phyloP scores from a whole-genome alignment of 2,329 filamentous ascomycete genomes.

The Arthrobotrys megalospora region DNA sequence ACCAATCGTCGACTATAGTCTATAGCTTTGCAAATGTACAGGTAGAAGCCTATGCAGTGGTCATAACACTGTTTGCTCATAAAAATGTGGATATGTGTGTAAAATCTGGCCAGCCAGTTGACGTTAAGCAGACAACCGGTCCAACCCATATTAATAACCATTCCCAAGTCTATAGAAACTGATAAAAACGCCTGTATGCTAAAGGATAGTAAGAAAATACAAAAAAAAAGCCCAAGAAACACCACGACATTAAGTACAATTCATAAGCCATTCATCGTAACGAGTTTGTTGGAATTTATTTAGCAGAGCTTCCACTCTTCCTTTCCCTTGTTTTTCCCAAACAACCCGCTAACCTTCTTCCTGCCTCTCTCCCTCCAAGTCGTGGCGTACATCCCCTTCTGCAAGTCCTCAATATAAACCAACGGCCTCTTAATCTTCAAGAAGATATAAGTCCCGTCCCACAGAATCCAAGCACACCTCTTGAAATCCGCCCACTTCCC shows the following conservation, averaged over 20 bases:
- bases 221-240: neutral
- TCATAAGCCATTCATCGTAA: slow-evolving; percentile 1
- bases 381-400: slow-evolving; percentile 39
- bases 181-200: slow-evolving; percentile 17
- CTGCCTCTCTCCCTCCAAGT: slow-evolving; percentile 38
- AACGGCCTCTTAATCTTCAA: slow-evolving; percentile 49
- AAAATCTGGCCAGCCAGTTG: slow-evolving; percentile 23
- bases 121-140: slow-evolving; percentile 10
- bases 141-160: slow-evolving; percentile 17
- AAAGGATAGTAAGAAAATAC: neutral
- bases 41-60: neutral
- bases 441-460: slow-evolving; percentile 42
- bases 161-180: slow-evolving; percentile 15
- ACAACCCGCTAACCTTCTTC: slow-evolving; percentile 36
- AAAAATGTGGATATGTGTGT: neutral
- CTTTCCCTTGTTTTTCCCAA: slow-evolving; percentile 12
- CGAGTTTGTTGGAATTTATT: neutral
- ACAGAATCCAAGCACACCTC: slow-evolving; percentile 43
- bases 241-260: neutral
- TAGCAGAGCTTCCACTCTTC: slow-evolving; percentile 23
- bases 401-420: slow-evolving; percentile 52
- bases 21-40: too few species aligned
- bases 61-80: neutral
- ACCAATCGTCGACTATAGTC: too few species aligned
- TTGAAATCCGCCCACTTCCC: slow-evolving; percentile 42